Conservation (phyloP, 2,329 filamentous ascomycete genomes). For the Elsinoe necatrix region DNA sequence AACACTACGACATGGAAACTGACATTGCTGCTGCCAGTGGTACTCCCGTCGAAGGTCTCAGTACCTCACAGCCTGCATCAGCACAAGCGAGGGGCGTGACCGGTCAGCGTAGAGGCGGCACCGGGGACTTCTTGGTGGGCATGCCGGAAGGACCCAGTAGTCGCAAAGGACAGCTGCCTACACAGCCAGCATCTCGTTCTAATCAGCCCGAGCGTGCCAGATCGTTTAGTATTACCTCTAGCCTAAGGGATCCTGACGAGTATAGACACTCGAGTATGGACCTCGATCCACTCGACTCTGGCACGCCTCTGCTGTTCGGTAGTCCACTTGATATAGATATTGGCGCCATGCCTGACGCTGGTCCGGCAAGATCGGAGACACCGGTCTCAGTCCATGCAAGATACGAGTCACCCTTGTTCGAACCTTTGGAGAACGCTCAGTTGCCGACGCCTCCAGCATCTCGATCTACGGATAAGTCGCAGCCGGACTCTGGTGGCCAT, state of each 20-base stretch:
- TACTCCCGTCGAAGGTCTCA: too few species aligned
- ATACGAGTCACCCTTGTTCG: not conserved
- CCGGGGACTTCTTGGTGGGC: not conserved
- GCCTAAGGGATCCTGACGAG: not conserved
- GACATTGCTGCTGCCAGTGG: not conserved
- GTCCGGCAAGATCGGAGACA: not conserved
- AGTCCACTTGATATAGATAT: too few species aligned
- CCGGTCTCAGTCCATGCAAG: not conserved
- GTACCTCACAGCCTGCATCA: not conserved
- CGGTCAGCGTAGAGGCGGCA: not conserved
- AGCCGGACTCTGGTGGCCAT: too few species aligned
- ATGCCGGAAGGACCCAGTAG: not conserved
- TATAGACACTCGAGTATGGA: not conserved
- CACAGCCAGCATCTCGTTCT: not conserved
- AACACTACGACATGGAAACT: not conserved
- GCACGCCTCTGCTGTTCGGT: not conserved
- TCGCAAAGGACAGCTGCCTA: not conserved
- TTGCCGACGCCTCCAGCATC: not conserved
- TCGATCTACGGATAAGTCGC: not conserved
- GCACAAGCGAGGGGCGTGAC: not conserved
- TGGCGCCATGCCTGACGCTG: too few species aligned
- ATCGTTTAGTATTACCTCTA: not conserved
- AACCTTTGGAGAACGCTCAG: not conserved
- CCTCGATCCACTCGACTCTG: not conserved
- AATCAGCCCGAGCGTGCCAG: not conserved